A percentile compares a stretch with the other conserved stretches of the same genome.
phyloP scores from a whole-genome alignment of 1,284 basidiomycete genomes.

The Ustilago shanxiensis region DNA sequence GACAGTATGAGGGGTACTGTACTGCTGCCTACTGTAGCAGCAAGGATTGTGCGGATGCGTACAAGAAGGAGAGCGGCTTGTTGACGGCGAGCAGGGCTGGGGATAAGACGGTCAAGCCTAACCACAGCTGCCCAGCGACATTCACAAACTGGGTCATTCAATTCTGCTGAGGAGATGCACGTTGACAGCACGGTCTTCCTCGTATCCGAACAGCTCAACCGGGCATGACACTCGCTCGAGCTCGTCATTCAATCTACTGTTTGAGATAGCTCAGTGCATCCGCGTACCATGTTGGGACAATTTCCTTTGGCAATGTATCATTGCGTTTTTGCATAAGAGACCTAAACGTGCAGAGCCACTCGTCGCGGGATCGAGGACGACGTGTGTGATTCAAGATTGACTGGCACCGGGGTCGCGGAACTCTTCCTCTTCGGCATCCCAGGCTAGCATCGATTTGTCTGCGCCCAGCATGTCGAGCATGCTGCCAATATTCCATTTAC shows the following conservation, averaged over 20 bases:
- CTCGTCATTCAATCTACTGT: not conserved
- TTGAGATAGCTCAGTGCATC: no score
- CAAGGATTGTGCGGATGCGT: conserved; percentile 39
- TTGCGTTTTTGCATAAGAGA: conserved; percentile 2
- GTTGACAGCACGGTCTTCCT: not conserved
- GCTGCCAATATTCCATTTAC: conserved; percentile 52
- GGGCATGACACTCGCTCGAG: not conserved
- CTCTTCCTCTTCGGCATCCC: conserved; percentile 49
- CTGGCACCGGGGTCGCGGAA: conserved; percentile 18
- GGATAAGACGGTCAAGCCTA: conserved; percentile 33
- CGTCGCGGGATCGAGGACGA: not conserved
- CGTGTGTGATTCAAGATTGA: not conserved
- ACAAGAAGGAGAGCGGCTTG: conserved; percentile 35
- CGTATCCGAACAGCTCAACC: not conserved
- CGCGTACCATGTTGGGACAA: no score
- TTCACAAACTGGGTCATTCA: conserved; percentile 47
- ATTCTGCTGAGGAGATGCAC: conserved; percentile 34
- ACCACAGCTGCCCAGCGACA: conserved; percentile 44
- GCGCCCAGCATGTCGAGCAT: conserved; percentile 56
- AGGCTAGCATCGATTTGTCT: conserved; percentile 40
- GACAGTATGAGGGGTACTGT: conserved; percentile 37
- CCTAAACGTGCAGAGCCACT: not conserved
- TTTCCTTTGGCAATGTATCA: not conserved
- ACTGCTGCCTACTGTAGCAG: conserved; percentile 32
- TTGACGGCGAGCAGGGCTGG: conserved; percentile 25